Evolutionary conservation across 2,329 filamentous ascomycete genomes (phyloP), one percentile per base, ranked within the genome.

Genomic region (Penicillium oxalicum): DNA sequence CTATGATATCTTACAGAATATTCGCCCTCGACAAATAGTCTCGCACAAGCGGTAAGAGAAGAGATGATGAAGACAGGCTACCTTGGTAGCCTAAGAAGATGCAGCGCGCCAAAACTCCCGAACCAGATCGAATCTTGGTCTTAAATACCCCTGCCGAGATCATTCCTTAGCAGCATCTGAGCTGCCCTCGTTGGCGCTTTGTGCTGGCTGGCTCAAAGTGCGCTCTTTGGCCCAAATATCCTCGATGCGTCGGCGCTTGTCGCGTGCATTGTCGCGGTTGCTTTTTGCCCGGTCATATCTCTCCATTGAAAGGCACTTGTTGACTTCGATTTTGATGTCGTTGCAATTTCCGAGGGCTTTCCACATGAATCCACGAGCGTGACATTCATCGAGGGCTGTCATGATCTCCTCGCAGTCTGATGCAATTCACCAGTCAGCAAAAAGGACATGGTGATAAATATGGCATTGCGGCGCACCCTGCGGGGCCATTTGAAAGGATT

Each of bases 331-430:
- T 71, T 98, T 98, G 54, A 86, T 80, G 36, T 84, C 80, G 69
- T 89, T 97, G 80, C 93, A 98, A 76, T 87, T 88, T 48, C 93
- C 93, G 53, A 88, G 74, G 1, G 88, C 84, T 72, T 95, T 96
- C 81, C 87, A 91, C 49, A 98, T 73, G 73, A 98, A 98, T 47
- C 93, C 93, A 51, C 80, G 81, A 29, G 88, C 87, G 67, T 98
- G 93, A 74, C 93, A 98, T 75, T 96, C 89, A 64, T 97, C 93
- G 59, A 98, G 88, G 41, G 88, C 87, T 44, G 78, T 84, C 83
- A 97, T 95, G 68, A 98, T 82, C 60, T 95, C 90, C 70, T 91
- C 88, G 79, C 93, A 98, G 64, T 86, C 93, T 98, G 29, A 43
- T 43, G 44, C 48, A 25, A 40, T 35, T 35, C n/a, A 26, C 27